Percentiles rank a stretch among this genome's conserved stretches.
phyloP scores from a whole-genome alignment of 2,329 filamentous ascomycete genomes.

The Fusarium sacchari region DNA sequence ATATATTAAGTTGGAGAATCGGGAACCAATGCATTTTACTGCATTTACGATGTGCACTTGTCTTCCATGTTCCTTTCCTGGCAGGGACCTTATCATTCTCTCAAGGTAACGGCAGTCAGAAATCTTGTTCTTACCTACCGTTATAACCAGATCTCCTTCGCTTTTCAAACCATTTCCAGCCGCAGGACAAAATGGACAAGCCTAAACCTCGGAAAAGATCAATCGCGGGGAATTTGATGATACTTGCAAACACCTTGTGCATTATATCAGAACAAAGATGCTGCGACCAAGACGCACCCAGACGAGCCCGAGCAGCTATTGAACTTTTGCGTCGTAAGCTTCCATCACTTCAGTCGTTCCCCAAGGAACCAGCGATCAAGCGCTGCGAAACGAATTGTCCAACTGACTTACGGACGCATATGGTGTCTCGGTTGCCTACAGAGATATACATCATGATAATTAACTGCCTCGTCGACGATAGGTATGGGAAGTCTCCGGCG shows the following conservation, averaged over 20 bases:
- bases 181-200: neutral
- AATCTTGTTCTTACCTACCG: neutral
- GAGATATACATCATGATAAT: neutral
- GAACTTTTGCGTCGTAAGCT: too few species aligned
- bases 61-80: too few species aligned
- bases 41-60: too few species aligned
- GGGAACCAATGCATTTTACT: neutral
- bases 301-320: neutral
- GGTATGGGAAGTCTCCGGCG: neutral
- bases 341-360: too few species aligned
- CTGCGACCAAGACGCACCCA: neutral
- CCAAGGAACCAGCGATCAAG: neutral
- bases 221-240: neutral
- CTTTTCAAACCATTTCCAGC: neutral
- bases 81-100: too few species aligned
- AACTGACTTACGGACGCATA: neutral
- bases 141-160: neutral
- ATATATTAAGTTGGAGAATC: neutral
- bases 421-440: neutral
- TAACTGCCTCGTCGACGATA: neutral
- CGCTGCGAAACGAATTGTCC: neutral
- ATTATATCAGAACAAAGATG: neutral
- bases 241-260: neutral
- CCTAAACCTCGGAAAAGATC: fast-evolving
- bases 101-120: too few species aligned